Base-by-base conservation (phyloP, 352 stramenopile genomes). In the Pythium graminicola region DNA sequence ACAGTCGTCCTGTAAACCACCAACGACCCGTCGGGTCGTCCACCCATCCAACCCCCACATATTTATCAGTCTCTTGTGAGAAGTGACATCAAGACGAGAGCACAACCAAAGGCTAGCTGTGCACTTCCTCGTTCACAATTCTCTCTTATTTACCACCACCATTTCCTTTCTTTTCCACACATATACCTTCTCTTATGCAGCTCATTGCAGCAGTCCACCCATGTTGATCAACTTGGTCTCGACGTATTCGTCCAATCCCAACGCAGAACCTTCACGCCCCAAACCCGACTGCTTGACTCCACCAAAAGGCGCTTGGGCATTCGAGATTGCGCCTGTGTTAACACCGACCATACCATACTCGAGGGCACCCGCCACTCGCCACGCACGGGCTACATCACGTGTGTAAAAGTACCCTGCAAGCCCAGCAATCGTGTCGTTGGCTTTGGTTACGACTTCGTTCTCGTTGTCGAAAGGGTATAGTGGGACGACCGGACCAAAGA, bases 361-460 rank as follows among this genome's bases (percentile, higher is more conserved):
- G 14, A 99, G 69, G 23, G 57, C 73, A 26, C 75, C 61, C 1
- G 92, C 77, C 39, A 99, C 79, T n/a, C 87, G 74, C 72, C 93
- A 97, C 6, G 79, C 86, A 31, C 93, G 75, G 14, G 65, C 76
- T 20, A 97, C 32, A 58, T 98, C 78, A 38, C 84, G 69, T 20
- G 93, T 97, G 72, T 84, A 99, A 62, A 98, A 96, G 64, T 99
- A 99, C 6, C 83, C 81, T 1, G 95, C 95, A 32, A 99, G 81
- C 1, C 96, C 96, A 10, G 77, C 62, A 28, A 86, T 72, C 29
- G 73, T 95, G 56, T 90, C 76, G 73, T 99, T 99, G 13, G 96
- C 96, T 48, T 96, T 81, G 35, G 69, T 54, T 13, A 99, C 59
- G 17, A 95, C 97, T 65, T 99, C 92, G 13, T 96, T 86, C 57